phyloP scores from a whole-genome alignment of 805 yeast species.

The Saccharomycopsis fermentans region DNA sequence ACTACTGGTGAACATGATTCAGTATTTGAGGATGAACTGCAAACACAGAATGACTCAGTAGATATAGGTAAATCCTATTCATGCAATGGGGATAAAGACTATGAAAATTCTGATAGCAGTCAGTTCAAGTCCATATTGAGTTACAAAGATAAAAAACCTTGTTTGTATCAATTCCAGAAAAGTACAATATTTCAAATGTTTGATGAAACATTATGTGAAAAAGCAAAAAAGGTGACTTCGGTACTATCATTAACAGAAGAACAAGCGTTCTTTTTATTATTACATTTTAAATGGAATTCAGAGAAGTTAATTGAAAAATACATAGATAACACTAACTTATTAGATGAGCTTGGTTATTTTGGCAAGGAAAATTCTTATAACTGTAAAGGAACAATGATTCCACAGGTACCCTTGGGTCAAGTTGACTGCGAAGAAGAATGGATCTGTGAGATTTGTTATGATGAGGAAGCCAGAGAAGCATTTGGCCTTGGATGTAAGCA shows the following conservation, averaged over 20 bases:
- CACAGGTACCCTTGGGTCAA: not conserved
- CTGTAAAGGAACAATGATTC: not conserved
- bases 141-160: not conserved
- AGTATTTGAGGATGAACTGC: not conserved
- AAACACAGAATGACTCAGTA: not conserved
- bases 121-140: not conserved
- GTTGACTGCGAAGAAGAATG: constrained; percentile 8
- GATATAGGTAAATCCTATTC: not conserved
- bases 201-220: constrained; percentile 21
- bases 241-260: constrained; percentile 31
- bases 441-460: constrained; percentile 70
- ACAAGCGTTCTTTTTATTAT: constrained; percentile 35
- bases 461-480: constrained; percentile 48
- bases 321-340: constrained; percentile 33
- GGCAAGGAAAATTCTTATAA: not conserved
- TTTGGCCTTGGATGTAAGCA: constrained; percentile 53
- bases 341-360: constrained; percentile 20
- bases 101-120: not conserved
- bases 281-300: constrained; percentile 47
- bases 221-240: constrained; percentile 27
- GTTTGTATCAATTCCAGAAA: not conserved
- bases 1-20: not conserved
- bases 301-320: constrained; percentile 47
- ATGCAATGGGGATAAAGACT: not conserved
- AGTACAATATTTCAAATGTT: constrained; percentile 16